phyloP scores from a whole-genome alignment of 129 eudicot genomes.

The Silybum marianum region DNA sequence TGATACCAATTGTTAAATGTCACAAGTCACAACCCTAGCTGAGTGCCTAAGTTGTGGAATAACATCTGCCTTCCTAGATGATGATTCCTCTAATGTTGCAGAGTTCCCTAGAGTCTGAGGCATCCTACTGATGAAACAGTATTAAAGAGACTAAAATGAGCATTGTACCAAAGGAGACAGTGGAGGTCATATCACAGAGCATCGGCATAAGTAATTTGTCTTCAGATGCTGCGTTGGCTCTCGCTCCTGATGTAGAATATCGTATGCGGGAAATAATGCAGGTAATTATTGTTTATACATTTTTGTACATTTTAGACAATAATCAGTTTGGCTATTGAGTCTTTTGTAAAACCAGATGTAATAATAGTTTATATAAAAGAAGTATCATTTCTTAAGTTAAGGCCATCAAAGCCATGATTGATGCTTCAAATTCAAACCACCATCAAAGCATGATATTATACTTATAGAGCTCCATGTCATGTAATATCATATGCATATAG shows the following conservation, averaged over 20 bases:
- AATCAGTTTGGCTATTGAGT: neutral
- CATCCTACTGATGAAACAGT: slow-evolving; percentile 18
- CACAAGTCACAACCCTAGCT: neutral
- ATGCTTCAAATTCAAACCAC: neutral
- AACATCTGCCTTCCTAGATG: neutral
- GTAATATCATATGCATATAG: neutral
- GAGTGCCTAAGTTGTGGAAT: neutral
- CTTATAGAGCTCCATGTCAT: neutral
- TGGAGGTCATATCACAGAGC: slow-evolving; percentile 74
- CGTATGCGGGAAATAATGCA: slow-evolving; percentile 83
- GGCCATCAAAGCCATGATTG: neutral
- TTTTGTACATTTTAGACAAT: neutral
- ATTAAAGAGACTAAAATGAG: slow-evolving; percentile 46
- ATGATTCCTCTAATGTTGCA: slow-evolving; percentile 6
- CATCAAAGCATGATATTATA: neutral
- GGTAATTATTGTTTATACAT: slow-evolving; percentile 32
- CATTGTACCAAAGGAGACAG: slow-evolving; percentile 70
- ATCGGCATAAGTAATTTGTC: slow-evolving; percentile 63
- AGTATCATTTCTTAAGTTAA: neutral
- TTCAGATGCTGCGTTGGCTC: slow-evolving; percentile 66
- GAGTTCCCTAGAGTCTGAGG: slow-evolving; percentile 9
- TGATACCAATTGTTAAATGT: neutral
- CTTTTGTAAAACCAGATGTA: neutral
- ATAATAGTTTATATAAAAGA: neutral
- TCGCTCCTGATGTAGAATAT: slow-evolving; percentile 80